Percentiles rank a stretch among this genome's conserved stretches.
Conservation (phyloP, 108 stramenopile genomes). For the Pelagomonas calceolata region DNA sequence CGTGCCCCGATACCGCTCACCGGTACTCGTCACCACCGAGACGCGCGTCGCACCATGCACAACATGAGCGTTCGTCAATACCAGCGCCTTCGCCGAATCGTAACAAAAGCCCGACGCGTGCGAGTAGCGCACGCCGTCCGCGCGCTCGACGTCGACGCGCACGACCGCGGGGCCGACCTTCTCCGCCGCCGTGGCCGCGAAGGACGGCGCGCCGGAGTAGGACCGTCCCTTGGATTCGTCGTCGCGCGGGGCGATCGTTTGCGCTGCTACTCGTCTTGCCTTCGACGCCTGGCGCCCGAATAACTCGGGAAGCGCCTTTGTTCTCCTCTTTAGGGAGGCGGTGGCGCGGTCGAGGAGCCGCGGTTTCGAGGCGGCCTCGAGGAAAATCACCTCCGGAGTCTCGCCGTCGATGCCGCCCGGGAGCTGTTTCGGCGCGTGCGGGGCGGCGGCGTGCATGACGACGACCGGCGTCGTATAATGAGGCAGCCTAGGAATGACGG, state of each 20-base stretch:
- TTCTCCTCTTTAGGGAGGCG: no score
- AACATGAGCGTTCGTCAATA: constrained; percentile 45
- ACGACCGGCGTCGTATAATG: not conserved
- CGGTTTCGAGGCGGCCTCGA: no score
- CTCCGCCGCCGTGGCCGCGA: not conserved
- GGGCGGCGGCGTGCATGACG: not conserved
- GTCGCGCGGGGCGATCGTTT: no score
- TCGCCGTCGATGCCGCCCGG: not conserved
- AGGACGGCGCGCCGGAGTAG: not conserved
- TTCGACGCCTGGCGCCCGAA: no score
- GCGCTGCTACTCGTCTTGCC: no score
- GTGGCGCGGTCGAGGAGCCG: no score
- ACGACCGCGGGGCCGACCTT: not conserved
- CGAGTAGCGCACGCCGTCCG: not conserved
- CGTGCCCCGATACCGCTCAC: constrained; percentile 22
- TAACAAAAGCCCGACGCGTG: constrained; percentile 39
- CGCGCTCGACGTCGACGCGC: constrained; percentile 1
- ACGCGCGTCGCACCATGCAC: constrained; percentile 21
- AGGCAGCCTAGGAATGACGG: no score
- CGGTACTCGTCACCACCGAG: constrained; percentile 33
- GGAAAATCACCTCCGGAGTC: no score
- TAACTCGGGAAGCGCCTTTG: no score
- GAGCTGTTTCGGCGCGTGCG: not conserved
- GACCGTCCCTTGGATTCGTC: no score
- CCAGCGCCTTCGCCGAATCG: constrained; percentile 18